Evolutionary conservation across 345 rosid genomes (phyloP).

Genomic region (Durio zibethinus): DNA sequence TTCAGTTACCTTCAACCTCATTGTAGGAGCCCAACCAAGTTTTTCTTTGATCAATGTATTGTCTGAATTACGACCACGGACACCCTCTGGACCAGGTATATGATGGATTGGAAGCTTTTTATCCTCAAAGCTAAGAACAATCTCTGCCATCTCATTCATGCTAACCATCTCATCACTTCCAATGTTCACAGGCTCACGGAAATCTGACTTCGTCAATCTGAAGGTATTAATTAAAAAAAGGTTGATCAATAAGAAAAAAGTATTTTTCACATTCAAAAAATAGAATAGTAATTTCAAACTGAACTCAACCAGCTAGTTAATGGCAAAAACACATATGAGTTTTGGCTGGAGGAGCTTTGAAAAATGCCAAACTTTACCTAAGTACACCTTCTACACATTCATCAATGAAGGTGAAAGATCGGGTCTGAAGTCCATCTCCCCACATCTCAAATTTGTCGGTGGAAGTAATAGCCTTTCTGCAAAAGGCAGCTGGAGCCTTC

Average conservation of each 20-base stretch:
- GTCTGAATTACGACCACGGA: constrained; percentile 98
- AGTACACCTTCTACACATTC: constrained; percentile 99
- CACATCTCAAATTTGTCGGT: constrained; percentile 95
- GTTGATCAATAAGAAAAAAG: background rate
- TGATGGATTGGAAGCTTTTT: constrained; percentile 89
- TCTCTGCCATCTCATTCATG: constrained; percentile 99
- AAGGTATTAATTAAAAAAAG: background rate
- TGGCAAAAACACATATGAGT: background rate
- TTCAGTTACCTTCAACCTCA: constrained; percentile 76
- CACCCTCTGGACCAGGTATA: constrained; percentile 99
- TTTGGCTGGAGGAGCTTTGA: background rate
- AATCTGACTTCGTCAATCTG: constrained; percentile 95
- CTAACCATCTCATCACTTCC: constrained; percentile 99
- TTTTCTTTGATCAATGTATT: constrained; percentile 93
- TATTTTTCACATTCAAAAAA: background rate
- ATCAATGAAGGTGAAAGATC: constrained; percentile 98
- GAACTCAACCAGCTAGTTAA: background rate
- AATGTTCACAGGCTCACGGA: constrained; percentile 96
- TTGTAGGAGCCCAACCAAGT: constrained; percentile 99
- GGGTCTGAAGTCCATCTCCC: constrained; percentile 98
- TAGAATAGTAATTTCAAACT: background rate
- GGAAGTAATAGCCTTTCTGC: constrained; percentile 87
- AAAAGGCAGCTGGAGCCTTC: constrained; percentile 99
- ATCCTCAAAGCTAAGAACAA: constrained; percentile 83
- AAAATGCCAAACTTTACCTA: constrained; percentile 40